Percentiles rank a stretch among this genome's conserved stretches.
phyloP scores from a whole-genome alignment of 129 eudicot species.

The Silybum marianum region DNA sequence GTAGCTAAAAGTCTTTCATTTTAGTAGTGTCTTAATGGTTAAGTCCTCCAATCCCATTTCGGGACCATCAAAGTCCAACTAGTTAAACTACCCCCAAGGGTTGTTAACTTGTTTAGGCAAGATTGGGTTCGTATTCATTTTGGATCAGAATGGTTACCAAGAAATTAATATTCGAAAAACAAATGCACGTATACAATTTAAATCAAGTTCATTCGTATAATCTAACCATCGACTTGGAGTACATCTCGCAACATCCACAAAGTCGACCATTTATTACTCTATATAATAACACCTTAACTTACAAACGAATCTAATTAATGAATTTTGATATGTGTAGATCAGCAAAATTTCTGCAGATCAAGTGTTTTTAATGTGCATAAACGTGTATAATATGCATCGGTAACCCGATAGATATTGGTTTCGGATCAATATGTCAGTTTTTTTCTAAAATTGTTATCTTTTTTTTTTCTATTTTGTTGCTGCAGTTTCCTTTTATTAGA shows the following conservation, averaged over 20 bases:
- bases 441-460: constrained; percentile 7
- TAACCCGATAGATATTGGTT: constrained; percentile 15
- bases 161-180: not conserved
- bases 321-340: not conserved
- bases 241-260: constrained; percentile 24
- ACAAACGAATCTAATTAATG: constrained; percentile 11
- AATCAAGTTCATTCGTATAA: not conserved
- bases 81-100: not conserved
- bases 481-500: constrained; percentile 41
- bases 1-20: too few relatives aligned
- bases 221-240: constrained; percentile 1
- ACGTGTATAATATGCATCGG: constrained; percentile 7
- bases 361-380: constrained; percentile 1
- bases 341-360: not conserved
- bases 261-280: constrained; percentile 26
- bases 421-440: constrained; percentile 10
- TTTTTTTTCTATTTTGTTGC: not conserved
- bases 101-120: too few relatives aligned
- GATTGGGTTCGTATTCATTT: too few relatives aligned
- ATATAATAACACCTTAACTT: constrained; percentile 12
- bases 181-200: not conserved
- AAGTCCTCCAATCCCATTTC: too few relatives aligned
- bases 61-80: too few relatives aligned
- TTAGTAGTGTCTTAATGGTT: too few relatives aligned
- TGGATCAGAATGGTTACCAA: not conserved